Percentiles rank a stretch among this genome's conserved stretches.
Conservation (phyloP, 129 eudicot genomes). For the Chrysanthemum makinoi region DNA sequence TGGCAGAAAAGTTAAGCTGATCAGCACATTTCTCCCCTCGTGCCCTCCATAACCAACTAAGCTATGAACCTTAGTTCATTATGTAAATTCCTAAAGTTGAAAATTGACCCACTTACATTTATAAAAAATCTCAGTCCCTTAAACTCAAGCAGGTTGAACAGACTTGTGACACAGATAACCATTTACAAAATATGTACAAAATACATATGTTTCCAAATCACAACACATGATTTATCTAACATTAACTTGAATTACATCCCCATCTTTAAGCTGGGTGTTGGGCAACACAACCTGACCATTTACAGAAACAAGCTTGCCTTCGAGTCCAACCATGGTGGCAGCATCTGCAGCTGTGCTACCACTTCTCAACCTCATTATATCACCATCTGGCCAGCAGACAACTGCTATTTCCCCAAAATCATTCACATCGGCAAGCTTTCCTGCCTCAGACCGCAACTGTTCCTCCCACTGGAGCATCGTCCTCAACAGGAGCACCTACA, state of each 20-base stretch:
- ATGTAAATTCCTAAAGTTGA: too few relatives aligned
- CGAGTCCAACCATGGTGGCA: constrained; percentile 80
- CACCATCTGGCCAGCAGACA: constrained; percentile 91
- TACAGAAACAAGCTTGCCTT: constrained; percentile 81
- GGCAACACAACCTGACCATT: constrained; percentile 83
- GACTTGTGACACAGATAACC: neutral
- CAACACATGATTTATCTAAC: constrained; percentile 24
- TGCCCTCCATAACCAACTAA: too few relatives aligned
- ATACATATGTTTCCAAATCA: neutral
- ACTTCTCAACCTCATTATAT: constrained; percentile 68
- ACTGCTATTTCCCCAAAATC: constrained; percentile 73
- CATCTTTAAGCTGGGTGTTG: constrained; percentile 77
- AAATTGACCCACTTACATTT: too few relatives aligned
- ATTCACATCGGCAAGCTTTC: constrained; percentile 27
- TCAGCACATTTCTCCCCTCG: too few relatives aligned
- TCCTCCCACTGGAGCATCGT: constrained; percentile 99
- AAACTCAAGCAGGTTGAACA: too few relatives aligned
- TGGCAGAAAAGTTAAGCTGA: too few relatives aligned
- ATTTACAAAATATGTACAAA: constrained; percentile 1
- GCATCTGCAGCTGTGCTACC: constrained; percentile 99
- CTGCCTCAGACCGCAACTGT: constrained; percentile 81
- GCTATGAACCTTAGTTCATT: too few relatives aligned
- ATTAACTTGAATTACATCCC: constrained; percentile 85
- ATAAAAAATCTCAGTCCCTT: too few relatives aligned
- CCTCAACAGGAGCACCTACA: constrained; percentile 74